Evolutionary conservation across 2,329 filamentous ascomycete genomes (phyloP).

Genomic region (Penicillium sp.): DNA sequence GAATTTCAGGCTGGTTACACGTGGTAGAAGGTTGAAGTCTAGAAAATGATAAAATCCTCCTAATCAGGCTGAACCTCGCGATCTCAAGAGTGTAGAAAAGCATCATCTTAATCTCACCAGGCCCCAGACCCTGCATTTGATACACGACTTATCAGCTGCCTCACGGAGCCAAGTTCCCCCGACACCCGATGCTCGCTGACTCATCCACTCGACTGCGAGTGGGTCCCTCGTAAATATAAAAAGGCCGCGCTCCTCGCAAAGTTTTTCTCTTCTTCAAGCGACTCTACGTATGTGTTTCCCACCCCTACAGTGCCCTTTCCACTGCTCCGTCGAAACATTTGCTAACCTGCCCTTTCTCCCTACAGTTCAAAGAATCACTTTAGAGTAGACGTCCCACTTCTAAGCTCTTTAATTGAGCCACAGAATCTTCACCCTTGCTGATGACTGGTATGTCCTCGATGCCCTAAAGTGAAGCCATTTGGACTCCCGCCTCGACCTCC

Average conservation of each 20-base stretch:
- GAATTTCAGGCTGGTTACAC: too few species aligned
- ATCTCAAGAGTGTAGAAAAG: too few species aligned
- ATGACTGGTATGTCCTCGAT: constrained; percentile 83
- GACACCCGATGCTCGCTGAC: background rate
- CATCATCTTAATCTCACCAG: too few species aligned
- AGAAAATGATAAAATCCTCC: too few species aligned
- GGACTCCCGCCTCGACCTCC: constrained; percentile 49
- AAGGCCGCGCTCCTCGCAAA: constrained; percentile 16
- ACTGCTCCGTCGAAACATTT: constrained; percentile 13
- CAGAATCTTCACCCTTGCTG: constrained; percentile 91
- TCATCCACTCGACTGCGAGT: background rate
- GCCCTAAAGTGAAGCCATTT: constrained; percentile 81
- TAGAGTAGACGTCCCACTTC: constrained; percentile 92
- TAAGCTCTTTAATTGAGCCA: constrained; percentile 91
- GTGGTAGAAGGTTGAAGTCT: too few species aligned
- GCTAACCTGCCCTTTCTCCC: constrained; percentile 29
- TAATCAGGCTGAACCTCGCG: too few species aligned
- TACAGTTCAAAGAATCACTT: constrained; percentile 80
- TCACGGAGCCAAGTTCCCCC: background rate
- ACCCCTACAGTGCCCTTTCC: constrained; percentile 25
- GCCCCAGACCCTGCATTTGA: too few species aligned
- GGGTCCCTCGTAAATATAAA: constrained; percentile 32
- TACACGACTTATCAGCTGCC: too few species aligned
- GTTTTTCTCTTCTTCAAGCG: constrained; percentile 43
- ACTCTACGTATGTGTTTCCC: constrained; percentile 45